phyloP scores from a whole-genome alignment of 2,329 filamentous ascomycete genomes.

The Teratosphaeria gauchensis region DNA sequence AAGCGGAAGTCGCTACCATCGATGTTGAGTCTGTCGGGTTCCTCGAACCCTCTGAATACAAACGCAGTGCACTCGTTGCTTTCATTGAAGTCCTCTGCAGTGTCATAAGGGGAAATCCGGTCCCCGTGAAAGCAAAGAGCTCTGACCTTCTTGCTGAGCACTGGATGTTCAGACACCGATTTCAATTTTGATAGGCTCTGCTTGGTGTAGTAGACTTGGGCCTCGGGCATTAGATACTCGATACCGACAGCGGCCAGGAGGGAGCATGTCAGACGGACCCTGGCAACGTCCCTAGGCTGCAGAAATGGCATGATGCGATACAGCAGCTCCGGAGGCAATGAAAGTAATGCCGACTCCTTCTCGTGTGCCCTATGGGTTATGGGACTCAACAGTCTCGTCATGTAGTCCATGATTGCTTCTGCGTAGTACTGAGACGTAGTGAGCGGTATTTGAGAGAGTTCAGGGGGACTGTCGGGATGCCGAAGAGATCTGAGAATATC shows the following conservation, averaged over 20 bases:
- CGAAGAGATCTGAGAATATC: background rate
- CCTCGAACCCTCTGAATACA: background rate
- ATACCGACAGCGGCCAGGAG: background rate
- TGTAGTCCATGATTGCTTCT: background rate
- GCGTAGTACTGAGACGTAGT: background rate
- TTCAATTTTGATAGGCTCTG: background rate
- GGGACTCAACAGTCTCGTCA: background rate
- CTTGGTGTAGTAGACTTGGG: background rate
- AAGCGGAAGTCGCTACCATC: background rate
- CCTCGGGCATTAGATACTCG: background rate
- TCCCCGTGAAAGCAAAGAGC: background rate
- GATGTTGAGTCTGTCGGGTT: background rate
- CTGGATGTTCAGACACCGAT: background rate
- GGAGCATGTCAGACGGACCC: background rate
- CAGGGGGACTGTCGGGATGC: too few relatives aligned
- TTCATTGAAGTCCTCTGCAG: background rate
- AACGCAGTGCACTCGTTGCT: background rate
- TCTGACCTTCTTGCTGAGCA: background rate
- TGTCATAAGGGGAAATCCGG: background rate
- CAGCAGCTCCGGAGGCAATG: background rate
- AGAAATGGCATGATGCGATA: background rate
- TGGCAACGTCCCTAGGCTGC: background rate
- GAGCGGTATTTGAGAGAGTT: too few relatives aligned
- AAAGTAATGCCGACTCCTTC: background rate
- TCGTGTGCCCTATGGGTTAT: background rate